phyloP scores from a whole-genome alignment of 2,329 filamentous ascomycete species.

The Penicillium sp. region DNA sequence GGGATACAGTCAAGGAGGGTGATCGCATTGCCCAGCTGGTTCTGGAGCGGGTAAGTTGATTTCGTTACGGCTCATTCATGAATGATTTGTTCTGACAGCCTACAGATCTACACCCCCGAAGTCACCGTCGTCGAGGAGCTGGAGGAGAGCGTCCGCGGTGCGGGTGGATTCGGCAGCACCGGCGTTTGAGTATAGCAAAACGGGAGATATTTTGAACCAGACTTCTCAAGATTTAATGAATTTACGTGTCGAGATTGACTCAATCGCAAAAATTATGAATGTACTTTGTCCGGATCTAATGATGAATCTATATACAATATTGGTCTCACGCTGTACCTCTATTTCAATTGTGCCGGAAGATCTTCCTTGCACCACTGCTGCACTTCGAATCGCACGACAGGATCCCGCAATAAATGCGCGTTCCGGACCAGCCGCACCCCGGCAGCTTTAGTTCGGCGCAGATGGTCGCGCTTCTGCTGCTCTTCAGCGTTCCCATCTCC shows the following conservation, averaged over 20 bases:
- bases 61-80: neutral
- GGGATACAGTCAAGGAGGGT: conserved; percentile 62
- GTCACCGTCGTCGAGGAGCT: conserved; percentile 84
- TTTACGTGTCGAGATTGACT: conserved; percentile 6
- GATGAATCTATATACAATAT: conserved; percentile 11
- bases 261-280: neutral
- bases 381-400: conserved; percentile 61
- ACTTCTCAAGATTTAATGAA: conserved; percentile 8
- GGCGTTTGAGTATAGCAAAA: conserved; percentile 43
- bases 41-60: conserved; percentile 64
- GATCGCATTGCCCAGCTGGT: conserved; percentile 93
- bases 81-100: conserved; percentile 4
- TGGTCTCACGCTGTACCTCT: neutral
- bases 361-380: conserved; percentile 35
- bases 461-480: conserved; percentile 56
- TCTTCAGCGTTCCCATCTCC: conserved; percentile 41
- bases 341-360: conserved; percentile 22
- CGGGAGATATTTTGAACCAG: neutral
- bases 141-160: conserved; percentile 84
- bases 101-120: conserved; percentile 79
- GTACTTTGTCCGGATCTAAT: conserved; percentile 1
- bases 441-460: conserved; percentile 74
- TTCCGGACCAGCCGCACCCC: conserved; percentile 82
- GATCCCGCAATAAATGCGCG: conserved; percentile 61
- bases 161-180: conserved; percentile 87